Base-by-base conservation (phyloP, 1,284 basidiomycete genomes). In the Agroathelia rolfsii region DNA sequence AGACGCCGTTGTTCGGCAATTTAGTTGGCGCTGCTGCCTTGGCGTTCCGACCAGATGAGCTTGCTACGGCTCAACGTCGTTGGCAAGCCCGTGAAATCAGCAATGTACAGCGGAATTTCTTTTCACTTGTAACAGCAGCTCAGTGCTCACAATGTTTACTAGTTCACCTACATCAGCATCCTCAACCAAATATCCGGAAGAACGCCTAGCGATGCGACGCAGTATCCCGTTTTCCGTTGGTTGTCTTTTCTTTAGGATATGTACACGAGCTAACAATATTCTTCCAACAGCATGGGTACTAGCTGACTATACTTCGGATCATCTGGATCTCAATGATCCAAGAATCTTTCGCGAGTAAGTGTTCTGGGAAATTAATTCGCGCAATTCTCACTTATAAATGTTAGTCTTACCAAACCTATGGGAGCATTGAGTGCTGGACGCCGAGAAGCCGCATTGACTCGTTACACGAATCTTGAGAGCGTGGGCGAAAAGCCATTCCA, bases 141-240 rank as follows among this genome's bases (percentile, higher is more conserved):
- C 2, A 34, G 10, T 40, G 27, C 20, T 32, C 34, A 34, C 36
- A 34, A 16, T 13, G 13, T 26, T 35, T 13, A 9, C 37, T n/a
- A 90, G 87, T 90, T 87, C 56, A 81, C 84, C 0, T 92, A 92
- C 51, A 55, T 92, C 26, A 81, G 83, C 41, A 75, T 93, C 38
- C 59, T 93, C 32, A 93, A 93, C 44, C 87, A 93, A 52, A 71
- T 86, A 14, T 90, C 88, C 2, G 88, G 88, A 29, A 68, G 88
- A n/a, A 93, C 88, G 1, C 87, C 88, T 2, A 89, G 79, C 47
- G 87, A 97, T 58, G 85, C 93, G 5, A 95, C 92, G 0, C 89
- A 95, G 48, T 96, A 94, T 56, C 93, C 93, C 0, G 77, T 96
- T 12, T 94, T 96, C 47, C 92, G 88, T 86, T 47, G 40, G 76